phyloP scores from a whole-genome alignment of 176 grass and related monocot genomes.

The Paspalum vaginatum region DNA sequence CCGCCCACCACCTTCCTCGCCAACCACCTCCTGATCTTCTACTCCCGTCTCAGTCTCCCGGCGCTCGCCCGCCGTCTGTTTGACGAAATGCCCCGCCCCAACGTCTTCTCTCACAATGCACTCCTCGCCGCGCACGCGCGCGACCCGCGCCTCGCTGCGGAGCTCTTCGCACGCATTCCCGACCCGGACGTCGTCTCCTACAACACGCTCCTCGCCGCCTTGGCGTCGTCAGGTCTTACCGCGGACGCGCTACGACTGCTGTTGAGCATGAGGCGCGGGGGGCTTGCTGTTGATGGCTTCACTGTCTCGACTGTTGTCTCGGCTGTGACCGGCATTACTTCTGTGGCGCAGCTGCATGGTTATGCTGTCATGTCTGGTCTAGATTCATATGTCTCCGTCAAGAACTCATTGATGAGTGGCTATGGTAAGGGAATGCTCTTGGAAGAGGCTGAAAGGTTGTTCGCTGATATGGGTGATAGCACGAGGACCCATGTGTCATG shows the following conservation, averaged over 20 bases:
- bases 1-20: slow-evolving; percentile 47
- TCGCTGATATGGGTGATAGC: slow-evolving; percentile 13
- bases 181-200: slow-evolving; percentile 33
- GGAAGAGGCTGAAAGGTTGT: slow-evolving; percentile 34
- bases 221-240: neutral
- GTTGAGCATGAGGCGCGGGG: slow-evolving; percentile 1
- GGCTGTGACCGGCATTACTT: slow-evolving; percentile 1
- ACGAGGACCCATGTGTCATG: slow-evolving; percentile 40
- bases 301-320: slow-evolving; percentile 13
- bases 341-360: slow-evolving; percentile 42
- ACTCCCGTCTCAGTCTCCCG: slow-evolving; percentile 34
- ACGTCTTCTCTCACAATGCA: slow-evolving; percentile 54
- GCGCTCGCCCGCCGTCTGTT: slow-evolving; percentile 32
- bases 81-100: slow-evolving; percentile 35
- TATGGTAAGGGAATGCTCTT: slow-evolving; percentile 45
- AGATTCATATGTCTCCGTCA: slow-evolving; percentile 44
- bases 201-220: slow-evolving; percentile 44
- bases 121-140: slow-evolving; percentile 42
- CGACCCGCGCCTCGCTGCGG: slow-evolving; percentile 18
- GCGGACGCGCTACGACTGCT: slow-evolving; percentile 18
- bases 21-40: slow-evolving; percentile 49
- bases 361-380: slow-evolving; percentile 31
- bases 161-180: slow-evolving; percentile 39
- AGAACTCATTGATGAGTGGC: slow-evolving; percentile 48
- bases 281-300: neutral